Base-by-base conservation (phyloP, 495 filamentous ascomycete genomes). In the Talaromyces trachyspermus region DNA sequence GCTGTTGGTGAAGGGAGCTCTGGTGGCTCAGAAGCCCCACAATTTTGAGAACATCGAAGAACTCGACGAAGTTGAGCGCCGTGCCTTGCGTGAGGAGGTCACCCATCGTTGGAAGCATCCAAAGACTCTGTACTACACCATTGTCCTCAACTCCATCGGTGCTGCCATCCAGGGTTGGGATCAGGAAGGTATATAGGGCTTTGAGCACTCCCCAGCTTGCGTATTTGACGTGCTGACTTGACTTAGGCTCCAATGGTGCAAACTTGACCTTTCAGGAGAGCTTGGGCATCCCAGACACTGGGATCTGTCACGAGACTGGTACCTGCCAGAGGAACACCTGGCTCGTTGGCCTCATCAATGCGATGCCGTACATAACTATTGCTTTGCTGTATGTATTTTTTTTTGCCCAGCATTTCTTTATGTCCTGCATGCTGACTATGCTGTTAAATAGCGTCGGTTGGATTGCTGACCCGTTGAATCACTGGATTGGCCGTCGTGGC, bases 391-490 rank as follows among this genome's bases (percentile, higher is more conserved):
- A 45, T 55, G 64, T 49, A 12, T 5, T 5, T 42, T 42, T 10
- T 7, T 23, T 15, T 27, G 6, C 43, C 22, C n/a, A 38, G 11
- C 12, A 22, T 20, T 23, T 26, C n/a, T 49, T 19, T 22, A 14
- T 42, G 1, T 35, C 5, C 19, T 5, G 3, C 38, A 14, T 22
- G 38, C 29, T 47, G 43, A 38, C 22, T 19, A 11, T 11, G 18
- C 36, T 26, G 14, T 26, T 8, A 8, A 5, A 63, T 43, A 69
- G 80, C 43, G 75, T 78, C 32, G 79, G 81, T 57, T 89, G 85
- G 84, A 54, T 85, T 18, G 79, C 83, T 3, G 81, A 86, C 55
- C 85, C 85, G 12, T 57, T 86, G 36, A 88, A 88, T 55, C 67
- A 79, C 64, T 70, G 59, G 41, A 25, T 85, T 33, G 85, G 84